A percentile compares a stretch with the other conserved stretches of the same genome.
phyloP scores from a whole-genome alignment of 2,329 filamentous ascomycete species.

The Ophiostoma fasciatum region DNA sequence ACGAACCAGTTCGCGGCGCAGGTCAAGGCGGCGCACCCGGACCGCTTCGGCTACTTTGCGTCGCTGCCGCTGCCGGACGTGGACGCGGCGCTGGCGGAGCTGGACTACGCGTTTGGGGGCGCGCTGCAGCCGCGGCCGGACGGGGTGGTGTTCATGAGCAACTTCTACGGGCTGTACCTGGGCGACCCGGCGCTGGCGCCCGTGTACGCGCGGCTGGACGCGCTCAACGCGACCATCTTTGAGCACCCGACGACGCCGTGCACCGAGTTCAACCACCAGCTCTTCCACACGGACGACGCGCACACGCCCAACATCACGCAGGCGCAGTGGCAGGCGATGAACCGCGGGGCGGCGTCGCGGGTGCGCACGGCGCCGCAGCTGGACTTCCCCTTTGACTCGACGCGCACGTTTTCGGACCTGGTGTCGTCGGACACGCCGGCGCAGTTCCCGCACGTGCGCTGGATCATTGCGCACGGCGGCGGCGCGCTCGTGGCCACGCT shows the following conservation, averaged over 20 bases:
- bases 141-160: slow-evolving; percentile 36
- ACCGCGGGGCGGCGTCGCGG: slow-evolving; percentile 10
- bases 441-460: slow-evolving; percentile 1
- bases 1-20: slow-evolving; percentile 13
- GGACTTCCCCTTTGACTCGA: slow-evolving; percentile 15
- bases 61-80: slow-evolving; percentile 37
- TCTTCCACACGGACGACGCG: slow-evolving; percentile 6
- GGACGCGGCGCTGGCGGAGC: slow-evolving; percentile 29
- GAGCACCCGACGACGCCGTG: slow-evolving; percentile 39
- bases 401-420: slow-evolving; percentile 11
- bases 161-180: slow-evolving; percentile 36
- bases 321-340: slow-evolving; percentile 11
- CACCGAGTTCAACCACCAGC: slow-evolving; percentile 14
- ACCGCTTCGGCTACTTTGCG: slow-evolving; percentile 34
- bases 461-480: slow-evolving; percentile 6
- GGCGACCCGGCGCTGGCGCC: slow-evolving; percentile 29
- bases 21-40: slow-evolving; percentile 13
- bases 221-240: slow-evolving; percentile 31
- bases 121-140: slow-evolving; percentile 26
- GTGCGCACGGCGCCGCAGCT: slow-evolving; percentile 7
- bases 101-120: slow-evolving; percentile 25
- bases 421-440: background rate
- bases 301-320: background rate
- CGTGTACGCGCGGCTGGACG: slow-evolving; percentile 33
- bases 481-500: slow-evolving; percentile 1